Evolutionary conservation across 257 asterid species (phyloP), one percentile per base, ranked within the genome.

Genomic region (Fraxinus excelsior): DNA sequence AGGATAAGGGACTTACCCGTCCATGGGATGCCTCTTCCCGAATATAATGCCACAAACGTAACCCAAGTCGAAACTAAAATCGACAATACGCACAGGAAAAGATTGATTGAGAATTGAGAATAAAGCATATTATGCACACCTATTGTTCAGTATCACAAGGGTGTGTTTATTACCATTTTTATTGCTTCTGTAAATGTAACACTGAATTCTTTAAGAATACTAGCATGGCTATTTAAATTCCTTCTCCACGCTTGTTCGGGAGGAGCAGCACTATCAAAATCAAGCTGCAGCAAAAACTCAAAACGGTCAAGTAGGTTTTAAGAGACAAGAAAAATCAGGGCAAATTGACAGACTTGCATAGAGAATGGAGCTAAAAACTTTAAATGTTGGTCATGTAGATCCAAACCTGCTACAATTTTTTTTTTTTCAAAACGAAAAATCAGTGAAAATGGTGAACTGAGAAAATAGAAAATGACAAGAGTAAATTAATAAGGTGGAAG

Each of bases 1-100:
- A 70, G 67, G 85, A 75, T 35, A 60, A 72, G 81, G 53, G 79
- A 79, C 26, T 81, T 90, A 96, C 99, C 87, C 99, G 91, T 87
- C 99, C 99, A 71, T 93, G 91, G 56, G 99, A 91, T 71, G 99
- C 99, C 85, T 96, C 99, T 84, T 96, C 96, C 80, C 97, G 88
- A 74, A 96, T 89, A 38, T 96, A 96, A 77, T 89, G 84, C 97
- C 97, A 96, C 51, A 96, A 87, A 23, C 98, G 96, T 81, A 96
- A 76, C 62, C 98, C 99, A 76, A 96, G 99, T 62, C 97, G 88
- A 82, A 93, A 76, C 99, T 96, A 82, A 16, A 80, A 79, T 58
- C 80, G 64, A 79, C 68, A 71, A 35, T 16, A 73, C 75, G 72
- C 42, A 65, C 21, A 80, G 78, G 78, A 77, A 69, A 73, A 69